These are phyloP conservation scores for Tetracentron sinense DNA, from an alignment of 164 flowering plant species.

Conservation along the genomic window DNA sequence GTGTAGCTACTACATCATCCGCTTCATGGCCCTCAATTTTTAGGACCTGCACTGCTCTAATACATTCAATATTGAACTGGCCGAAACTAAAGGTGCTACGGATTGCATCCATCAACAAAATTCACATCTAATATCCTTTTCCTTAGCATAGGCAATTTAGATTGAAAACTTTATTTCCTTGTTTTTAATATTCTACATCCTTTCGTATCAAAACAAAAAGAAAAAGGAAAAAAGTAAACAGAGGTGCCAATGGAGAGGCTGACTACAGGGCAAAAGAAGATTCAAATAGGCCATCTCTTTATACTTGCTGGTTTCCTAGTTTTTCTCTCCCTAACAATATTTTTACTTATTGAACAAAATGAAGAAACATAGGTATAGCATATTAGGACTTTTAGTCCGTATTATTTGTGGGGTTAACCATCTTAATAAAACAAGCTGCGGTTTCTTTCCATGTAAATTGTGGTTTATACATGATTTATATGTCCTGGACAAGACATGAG, in stretches of 20 bases:
- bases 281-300: background rate
- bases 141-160: no score
- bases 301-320: no score
- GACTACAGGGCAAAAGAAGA: background rate
- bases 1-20: slow-evolving; percentile 95
- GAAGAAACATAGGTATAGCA: no score
- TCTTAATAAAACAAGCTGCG: background rate
- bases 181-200: background rate
- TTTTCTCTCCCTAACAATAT: no score
- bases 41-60: slow-evolving; percentile 45
- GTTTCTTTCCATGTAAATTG: background rate
- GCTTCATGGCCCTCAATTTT: slow-evolving; percentile 78
- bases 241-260: background rate
- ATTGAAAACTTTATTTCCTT: no score
- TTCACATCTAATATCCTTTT: slow-evolving; percentile 1
- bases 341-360: no score
- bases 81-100: slow-evolving; percentile 7
- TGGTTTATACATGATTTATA: background rate
- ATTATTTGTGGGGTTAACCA: background rate
- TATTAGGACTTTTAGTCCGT: no score
- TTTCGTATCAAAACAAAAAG: background rate
- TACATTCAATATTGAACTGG: slow-evolving; percentile 14
- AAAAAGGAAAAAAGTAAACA: background rate
- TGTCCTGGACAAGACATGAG: background rate
- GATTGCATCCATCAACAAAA: slow-evolving; percentile 3